Evolutionary conservation across 1,284 basidiomycete species (phyloP).

Genomic region (Limonomyces culmigenus): DNA sequence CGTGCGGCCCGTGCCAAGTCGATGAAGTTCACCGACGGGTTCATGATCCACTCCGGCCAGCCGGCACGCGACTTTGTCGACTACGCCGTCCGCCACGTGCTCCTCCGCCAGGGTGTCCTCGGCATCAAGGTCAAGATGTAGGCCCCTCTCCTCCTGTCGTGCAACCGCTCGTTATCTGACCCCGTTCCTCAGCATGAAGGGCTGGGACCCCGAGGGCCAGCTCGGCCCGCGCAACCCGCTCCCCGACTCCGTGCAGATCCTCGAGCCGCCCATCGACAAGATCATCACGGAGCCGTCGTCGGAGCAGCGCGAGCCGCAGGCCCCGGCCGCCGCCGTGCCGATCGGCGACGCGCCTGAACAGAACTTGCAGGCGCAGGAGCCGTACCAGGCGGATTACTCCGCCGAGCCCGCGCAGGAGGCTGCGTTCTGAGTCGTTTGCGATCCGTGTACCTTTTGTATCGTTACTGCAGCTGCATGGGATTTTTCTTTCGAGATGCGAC

Average conservation of each 20-base stretch:
- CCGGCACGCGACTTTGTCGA: conserved; percentile 95
- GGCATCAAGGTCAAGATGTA: conserved; percentile 99
- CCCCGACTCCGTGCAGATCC: conserved; percentile 87
- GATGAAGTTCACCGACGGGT: conserved; percentile 99
- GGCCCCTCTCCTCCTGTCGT: conserved; percentile 12
- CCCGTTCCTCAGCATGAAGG: conserved; percentile 69
- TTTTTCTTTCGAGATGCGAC: too few species aligned
- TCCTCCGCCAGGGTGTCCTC: conserved; percentile 97
- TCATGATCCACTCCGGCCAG: conserved; percentile 99
- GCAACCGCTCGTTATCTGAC: background rate
- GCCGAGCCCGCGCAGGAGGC: too few species aligned
- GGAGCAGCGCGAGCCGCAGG: conserved; percentile 55
- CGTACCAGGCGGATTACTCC: conserved; percentile 15
- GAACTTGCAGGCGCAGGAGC: conserved; percentile 19
- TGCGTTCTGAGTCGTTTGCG: too few species aligned
- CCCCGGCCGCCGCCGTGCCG: conserved; percentile 29
- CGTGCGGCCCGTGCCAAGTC: conserved; percentile 99
- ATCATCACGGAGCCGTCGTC: conserved; percentile 64
- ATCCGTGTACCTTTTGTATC: too few species aligned
- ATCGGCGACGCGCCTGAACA: conserved; percentile 30
- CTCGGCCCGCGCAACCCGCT: conserved; percentile 87
- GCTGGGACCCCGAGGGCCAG: conserved; percentile 82
- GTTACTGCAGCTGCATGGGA: too few species aligned
- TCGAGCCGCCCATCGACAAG: conserved; percentile 74
- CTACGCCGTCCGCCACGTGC: conserved; percentile 95